Evolutionary conservation across 495 filamentous ascomycete genomes (phyloP), one percentile per base, ranked within the genome.

Genomic region (Elaphomyces granulatus): DNA sequence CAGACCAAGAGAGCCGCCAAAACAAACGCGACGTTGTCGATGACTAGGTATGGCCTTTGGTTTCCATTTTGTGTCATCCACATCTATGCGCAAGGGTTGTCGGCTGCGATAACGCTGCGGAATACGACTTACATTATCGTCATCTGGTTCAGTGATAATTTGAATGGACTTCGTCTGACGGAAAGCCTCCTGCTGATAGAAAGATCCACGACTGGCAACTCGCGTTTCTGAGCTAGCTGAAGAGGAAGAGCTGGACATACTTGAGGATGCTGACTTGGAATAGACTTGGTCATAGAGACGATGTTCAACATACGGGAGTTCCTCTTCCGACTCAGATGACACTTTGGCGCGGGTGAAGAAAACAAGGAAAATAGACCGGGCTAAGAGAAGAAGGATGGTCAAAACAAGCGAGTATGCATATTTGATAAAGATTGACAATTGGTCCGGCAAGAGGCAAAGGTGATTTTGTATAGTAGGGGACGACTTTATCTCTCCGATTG

Each of bases 361-460:
- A 19, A 45, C 45, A 20, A 75, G 58, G 45, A 79, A 56, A 26
- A 79, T 56, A 9, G 86, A 74, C 35, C 78, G 70, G 16, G 74
- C 49, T 31, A 75, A 48, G 15, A 94, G 71, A 8, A 74, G 18
- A 19, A 67, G 36, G 3, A 90, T 36, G 6, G 72, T 83, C 8
- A 84, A 12, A 4, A 64, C 61, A 0, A 80, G 60, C 17, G 87
- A 59, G 8, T 63, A 54, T 36, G 59, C 71, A 53, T 99, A 99
- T 42, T 71, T 69, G 32, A 87, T 72, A 61, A 87, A 92, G 34
- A 87, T 85, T 7, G 66, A 65, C 2, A 94, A 66, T 49, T 95
- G 87, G 54, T 85, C 81, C 1, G 92, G 92, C 4, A 99, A 72
- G 2, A 96, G 68, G 51, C 90, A 99, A 8, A 96, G 77, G 49